Evolutionary conservation across 495 filamentous ascomycete species (phyloP), one percentile per base, ranked within the genome.

Genomic region (Hypoxylon lenormandii): DNA sequence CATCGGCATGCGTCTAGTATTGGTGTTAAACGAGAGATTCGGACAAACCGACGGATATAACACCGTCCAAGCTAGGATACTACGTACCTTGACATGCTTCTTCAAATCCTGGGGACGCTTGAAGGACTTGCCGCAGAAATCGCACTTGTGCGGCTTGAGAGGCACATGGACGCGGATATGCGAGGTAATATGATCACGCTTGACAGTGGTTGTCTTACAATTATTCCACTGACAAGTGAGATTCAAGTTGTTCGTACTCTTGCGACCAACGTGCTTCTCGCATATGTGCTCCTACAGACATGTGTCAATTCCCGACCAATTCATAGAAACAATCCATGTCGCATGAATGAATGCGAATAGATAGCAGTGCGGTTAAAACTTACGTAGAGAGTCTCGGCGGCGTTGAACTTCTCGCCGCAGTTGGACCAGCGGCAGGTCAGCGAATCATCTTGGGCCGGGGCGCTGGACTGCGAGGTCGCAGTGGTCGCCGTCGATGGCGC

Each of bases 121-220:
- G 86, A 99, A 99, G 6, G 93, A 92, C 84, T 99, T 99, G 72
- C 92, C 92, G 76, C 96, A 99, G 79, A 97, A 96, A 72, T 97
- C 93, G 75, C 96, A 99, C 78, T 97, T 97, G 82, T 99, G 95
- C 40, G 96, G 96, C 84, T 98, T 98, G 50, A 98, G 82, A 10
- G 96, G 96, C 4, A 99, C 95, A 77, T 99, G 96, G 37, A 98
- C 96, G 47, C 96, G 92, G 67, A 99, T 97, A 79, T 99, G 96
- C 6, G 96, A 99, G 36, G 96, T 99, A 82, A 99, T 99, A 77
- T 99, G 96, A 72, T 99, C 96, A 69, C 96, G 92, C 85, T 99
- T 99, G 76, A 98, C 95, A 10, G 95, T 97, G 26, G 93, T 97
- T 11, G 94, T 97, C 64, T 91, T 90, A 81, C 96, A 99, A 66